Conservation (phyloP, 805 yeast species). For the Wickerhamia fluorescens region DNA sequence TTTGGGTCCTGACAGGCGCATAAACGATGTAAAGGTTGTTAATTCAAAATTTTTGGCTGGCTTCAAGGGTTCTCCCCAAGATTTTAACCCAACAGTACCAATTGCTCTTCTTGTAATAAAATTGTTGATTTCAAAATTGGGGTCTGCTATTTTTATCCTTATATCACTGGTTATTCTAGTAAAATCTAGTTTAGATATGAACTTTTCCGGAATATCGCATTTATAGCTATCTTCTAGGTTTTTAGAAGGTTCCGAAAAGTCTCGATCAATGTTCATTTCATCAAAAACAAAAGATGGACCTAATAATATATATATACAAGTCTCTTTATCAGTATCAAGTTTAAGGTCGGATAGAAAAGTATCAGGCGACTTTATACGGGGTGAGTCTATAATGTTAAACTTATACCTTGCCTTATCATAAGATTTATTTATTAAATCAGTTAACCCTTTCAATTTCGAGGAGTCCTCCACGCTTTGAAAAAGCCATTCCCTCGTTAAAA, state of each 20-base stretch:
- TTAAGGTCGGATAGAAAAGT: slow-evolving; percentile 19
- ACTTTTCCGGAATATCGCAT: slow-evolving; percentile 21
- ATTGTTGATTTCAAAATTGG: slow-evolving; percentile 11
- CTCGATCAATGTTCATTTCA: slow-evolving; percentile 20
- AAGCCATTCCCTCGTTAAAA: slow-evolving; percentile 19
- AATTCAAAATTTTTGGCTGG: slow-evolving; percentile 28
- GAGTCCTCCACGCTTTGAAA: slow-evolving; percentile 1
- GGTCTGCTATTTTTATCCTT: slow-evolving; percentile 10
- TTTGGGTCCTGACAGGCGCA: slow-evolving; percentile 30
- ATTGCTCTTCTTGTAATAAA: slow-evolving; percentile 16
- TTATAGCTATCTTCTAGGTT: slow-evolving; percentile 14
- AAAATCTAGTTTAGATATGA: slow-evolving; percentile 14
- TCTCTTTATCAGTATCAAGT: slow-evolving; percentile 10
- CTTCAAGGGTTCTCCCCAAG: slow-evolving; percentile 1
- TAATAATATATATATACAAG: slow-evolving; percentile 17
- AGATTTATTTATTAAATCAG: slow-evolving; percentile 39
- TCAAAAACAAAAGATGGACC: slow-evolving; percentile 17
- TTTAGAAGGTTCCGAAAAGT: slow-evolving; percentile 14
- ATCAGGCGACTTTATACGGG: slow-evolving; percentile 29
- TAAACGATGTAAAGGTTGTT: slow-evolving; percentile 48
- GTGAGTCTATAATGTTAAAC: slow-evolving; percentile 34
- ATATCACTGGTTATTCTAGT: slow-evolving; percentile 10
- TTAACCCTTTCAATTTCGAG: slow-evolving; percentile 1
- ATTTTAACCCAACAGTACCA: slow-evolving; percentile 19
- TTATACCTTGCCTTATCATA: slow-evolving; percentile 42